Evolutionary conservation across 2,329 filamentous ascomycete genomes (phyloP), one percentile per base, ranked within the genome.

Genomic region (Pseudogymnoascus sp.): DNA sequence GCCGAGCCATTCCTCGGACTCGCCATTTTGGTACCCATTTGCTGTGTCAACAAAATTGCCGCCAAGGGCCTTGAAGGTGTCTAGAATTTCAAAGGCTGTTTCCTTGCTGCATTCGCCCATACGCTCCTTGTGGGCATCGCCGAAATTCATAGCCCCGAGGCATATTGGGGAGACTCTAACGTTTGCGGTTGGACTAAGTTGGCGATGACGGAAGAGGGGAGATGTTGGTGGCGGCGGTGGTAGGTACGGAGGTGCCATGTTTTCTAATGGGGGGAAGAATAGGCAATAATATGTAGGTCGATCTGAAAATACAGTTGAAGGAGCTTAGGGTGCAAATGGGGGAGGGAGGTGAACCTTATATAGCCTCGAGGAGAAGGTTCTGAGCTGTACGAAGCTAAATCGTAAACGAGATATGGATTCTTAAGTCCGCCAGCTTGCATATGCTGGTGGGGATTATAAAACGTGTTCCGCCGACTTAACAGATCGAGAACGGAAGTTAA

Each of bases 31-130:
- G 72, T 87, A 87, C 74, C 81, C 84, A 37, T 33, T 56, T 68
- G 82, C 73, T 0, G 84, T 88, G 72, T 89, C 86, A 70, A 89
- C 85, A 71, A 89, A 87, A 74, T 89, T 89, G 6, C 86, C 86
- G 4, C 85, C 85, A 0, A 78, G 74, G 14, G 75, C 75, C 59
- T 74, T 77, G 73, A 79, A 87, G 60, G 77, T 77, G 66, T 87
- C 84, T 2, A 87, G 76, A 1, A 88, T 77, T 59, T 79, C 76
- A 69, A 86, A 86, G 0, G 81, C 75, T 8, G 77, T 71, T 31
- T 82, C 78, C 69, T 87, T 84, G 69, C 77, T 75, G 74, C 82
- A 82, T 61, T 77, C 77, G 11, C 84, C 84, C 76, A 86, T 76
- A 22, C 74, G 68, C 0, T 70, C 64, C 6, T 68, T 71, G 78